phyloP scores from a whole-genome alignment of 2,329 filamentous ascomycete genomes.

The Colletotrichum sp. region DNA sequence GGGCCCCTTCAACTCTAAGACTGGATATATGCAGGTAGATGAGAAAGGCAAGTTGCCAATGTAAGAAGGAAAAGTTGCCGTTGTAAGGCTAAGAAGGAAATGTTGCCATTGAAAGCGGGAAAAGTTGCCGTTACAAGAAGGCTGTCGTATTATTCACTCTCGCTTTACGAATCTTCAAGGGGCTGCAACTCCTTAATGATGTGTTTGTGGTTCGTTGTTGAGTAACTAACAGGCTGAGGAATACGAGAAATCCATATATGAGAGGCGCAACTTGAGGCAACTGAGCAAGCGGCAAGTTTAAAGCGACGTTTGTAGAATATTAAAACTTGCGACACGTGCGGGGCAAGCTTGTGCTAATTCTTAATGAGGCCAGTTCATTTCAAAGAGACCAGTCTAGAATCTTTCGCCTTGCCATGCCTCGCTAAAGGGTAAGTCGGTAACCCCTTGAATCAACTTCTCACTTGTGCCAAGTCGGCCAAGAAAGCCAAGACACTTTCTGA shows the following conservation, averaged over 20 bases:
- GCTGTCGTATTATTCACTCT: background rate
- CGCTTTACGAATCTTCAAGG: background rate
- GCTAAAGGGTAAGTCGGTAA: background rate
- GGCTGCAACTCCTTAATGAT: background rate
- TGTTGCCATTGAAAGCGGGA: background rate
- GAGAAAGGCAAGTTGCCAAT: background rate
- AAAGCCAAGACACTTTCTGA: background rate
- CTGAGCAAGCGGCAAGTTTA: background rate
- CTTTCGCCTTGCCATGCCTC: background rate
- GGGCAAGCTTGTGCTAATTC: background rate
- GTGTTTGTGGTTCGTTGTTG: background rate
- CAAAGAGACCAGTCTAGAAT: background rate
- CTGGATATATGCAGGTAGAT: background rate
- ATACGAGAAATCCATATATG: background rate
- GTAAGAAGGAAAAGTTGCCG: background rate
- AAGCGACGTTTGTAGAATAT: background rate
- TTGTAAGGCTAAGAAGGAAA: background rate
- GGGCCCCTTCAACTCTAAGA: background rate
- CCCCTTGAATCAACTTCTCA: background rate
- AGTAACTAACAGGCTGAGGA: background rate
- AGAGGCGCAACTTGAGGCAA: background rate
- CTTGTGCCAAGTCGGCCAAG: background rate
- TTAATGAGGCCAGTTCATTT: background rate
- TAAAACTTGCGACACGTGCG: background rate
- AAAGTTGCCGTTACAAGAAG: background rate